Conservation (phyloP, 257 asterid genomes). For the Pogostemon cablin region DNA sequence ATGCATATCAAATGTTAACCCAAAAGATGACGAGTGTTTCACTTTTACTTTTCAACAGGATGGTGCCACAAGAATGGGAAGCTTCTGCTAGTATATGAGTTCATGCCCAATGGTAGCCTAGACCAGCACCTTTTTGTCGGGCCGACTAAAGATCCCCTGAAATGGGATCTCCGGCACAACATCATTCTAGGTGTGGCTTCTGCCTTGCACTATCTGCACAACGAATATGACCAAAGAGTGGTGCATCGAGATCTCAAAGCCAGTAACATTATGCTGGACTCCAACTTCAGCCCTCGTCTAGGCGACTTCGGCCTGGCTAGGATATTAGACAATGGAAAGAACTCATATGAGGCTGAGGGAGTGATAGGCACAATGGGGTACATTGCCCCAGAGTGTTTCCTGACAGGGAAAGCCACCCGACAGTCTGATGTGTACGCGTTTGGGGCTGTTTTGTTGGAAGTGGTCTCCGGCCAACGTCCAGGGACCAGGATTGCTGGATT, state of each 20-base stretch:
- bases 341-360: constrained; percentile 42
- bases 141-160: constrained; percentile 1
- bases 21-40: neutral
- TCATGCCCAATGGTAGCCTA: neutral
- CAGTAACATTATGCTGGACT: constrained; percentile 53
- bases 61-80: constrained; percentile 17
- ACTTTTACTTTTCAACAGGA: neutral
- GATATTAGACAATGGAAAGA: constrained; percentile 44
- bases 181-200: neutral
- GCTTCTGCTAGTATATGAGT: constrained; percentile 6
- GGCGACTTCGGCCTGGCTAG: constrained; percentile 57
- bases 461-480: constrained; percentile 39
- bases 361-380: constrained; percentile 46
- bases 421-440: constrained; percentile 49
- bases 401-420: constrained; percentile 46
- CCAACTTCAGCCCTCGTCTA: constrained; percentile 45
- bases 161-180: neutral
- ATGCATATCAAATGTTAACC: too few relatives aligned
- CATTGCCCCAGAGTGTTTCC: constrained; percentile 50
- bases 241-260: constrained; percentile 50
- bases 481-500: constrained; percentile 37
- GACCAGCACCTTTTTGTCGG: constrained; percentile 13
- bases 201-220: constrained; percentile 35
- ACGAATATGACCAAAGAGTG: constrained; percentile 46
- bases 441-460: constrained; percentile 45